Base-by-base conservation (phyloP, 2,329 filamentous ascomycete genomes). In the Rhinocladiella similis region DNA sequence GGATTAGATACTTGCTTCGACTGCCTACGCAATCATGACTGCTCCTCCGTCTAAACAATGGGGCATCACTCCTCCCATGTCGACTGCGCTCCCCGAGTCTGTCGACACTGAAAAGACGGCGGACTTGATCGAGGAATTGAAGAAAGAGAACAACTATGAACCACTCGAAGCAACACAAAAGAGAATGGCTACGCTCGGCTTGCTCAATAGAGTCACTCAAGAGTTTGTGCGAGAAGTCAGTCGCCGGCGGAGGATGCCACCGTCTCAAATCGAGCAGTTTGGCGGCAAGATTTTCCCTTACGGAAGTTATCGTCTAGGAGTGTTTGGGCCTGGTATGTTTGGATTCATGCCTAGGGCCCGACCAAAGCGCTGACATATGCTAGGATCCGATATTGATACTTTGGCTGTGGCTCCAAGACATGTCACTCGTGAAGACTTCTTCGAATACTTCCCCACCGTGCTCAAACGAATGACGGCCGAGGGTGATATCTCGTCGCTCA, bases 311-410 rank as follows among this genome's bases (percentile, higher is more conserved):
- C 88, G 92, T 38, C 80, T 99, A 12, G 94, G 94, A 58, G 94
- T 97, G 20, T 96, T 90, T 72, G 92, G 92, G 5, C 94, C 94
- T 43, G 81, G 82, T 84, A 59, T 66, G 72, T 69, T 33, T 27
- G 9, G 25, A 22, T 35, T 19, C 18, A 36, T 36, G 46, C 20
- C 6, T 50, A 36, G 7, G 7, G 10, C 3, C 10, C 7, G 29
- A 33, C 10, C 29, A 33, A 33, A 9, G 6, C 29, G 53, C 54
- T 54, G 53, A 53, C 16, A 16, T 25, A 42, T 18, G 47, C 39
- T 45, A 84, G 91, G 91, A 49, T 97, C 94, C 46, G 94, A 99
- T 84, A 97, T 99, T 67, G 94, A 99, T 76, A 97, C 94, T 1
- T 84, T 99, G 50, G 86, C 97, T 57, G 88, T 97, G 49, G 92